Base-by-base conservation (phyloP, 345 rosid genomes). In the Pugionium dolabratum region DNA sequence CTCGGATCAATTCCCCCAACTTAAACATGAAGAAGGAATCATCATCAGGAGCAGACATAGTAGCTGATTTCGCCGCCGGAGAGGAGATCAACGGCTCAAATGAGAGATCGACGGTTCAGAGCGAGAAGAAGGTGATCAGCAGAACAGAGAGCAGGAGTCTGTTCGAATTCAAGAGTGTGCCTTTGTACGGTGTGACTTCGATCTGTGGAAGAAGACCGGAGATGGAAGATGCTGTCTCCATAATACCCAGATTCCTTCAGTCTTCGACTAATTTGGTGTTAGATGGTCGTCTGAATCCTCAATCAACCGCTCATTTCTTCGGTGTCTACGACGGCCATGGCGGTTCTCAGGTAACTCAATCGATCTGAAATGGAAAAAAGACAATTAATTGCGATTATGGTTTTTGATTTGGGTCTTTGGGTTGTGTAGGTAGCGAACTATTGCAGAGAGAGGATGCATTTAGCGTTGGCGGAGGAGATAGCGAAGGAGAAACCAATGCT, bases 251-350 rank as follows among this genome's bases (percentile, higher is more conserved):
- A 29, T 79, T 81, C 69, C 47, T 83, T 78, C 79, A 76, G 36
- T 72, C 79, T 56, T 82, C 80, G 1, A 39, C 72, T 29, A 64
- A 36, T 4, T 67, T 72, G 66, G 35, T 78, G 36, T 34, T 54
- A 57, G 78, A 64, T 47, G 71, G 71, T 49, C 64, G 51, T 10
- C 56, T 26, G 28, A 59, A 76, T 67, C 75, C 74, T 11, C 71
- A 62, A 11, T 51, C 73, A 7, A 45, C 67, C 6, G 79, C 77
- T 51, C 87, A 83, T 64, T 87, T 90, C 82, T 84, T 78, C 51
- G 95, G 93, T 43, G 91, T 89, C 8, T 88, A 83, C 57, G 97
- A 90, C 67, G 95, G 91, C 35, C 95, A 86, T 64, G 91, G 95
- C 8, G 97, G 97, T 40, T 64, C 76, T 73, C 85, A 88, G 90